Evolutionary conservation across 768 basidiomycete genomes (phyloP), one percentile per base, ranked within the genome.

Genomic region (Pisolithus sp.): DNA sequence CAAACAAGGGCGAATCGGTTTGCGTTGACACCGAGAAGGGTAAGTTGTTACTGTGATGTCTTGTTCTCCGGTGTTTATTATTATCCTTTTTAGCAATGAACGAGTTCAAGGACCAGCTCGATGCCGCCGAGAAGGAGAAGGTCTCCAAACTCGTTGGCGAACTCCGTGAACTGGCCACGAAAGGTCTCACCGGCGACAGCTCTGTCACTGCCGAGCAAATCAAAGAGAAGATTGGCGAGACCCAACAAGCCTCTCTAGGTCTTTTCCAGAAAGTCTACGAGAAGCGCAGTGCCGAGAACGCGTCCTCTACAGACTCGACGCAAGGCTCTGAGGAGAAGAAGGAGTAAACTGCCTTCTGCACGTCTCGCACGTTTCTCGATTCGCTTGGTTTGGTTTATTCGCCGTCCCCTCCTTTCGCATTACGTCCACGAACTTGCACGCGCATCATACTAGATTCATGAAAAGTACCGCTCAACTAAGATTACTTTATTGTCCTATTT

Each of bases 201-300:
- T 80, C 79, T 37, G 72, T 96, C 60, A 89, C 85, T 51, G 82
- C 93, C 34, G 94, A 97, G 38, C 67, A 76, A 51, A 93, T 99
- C 74, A 86, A 90, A 64, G 86, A 88, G 68, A 93, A 93, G 81
- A 86, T 95, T 63, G 83, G 78, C 68, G 92, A 93, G 74, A 92
- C 93, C 5, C 95, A 98, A 65, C 85, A 89, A 62, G 95, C 94
- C 15, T 94, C 92, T 17, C 82, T 98, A 36, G 89, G 90, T 53
- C 85, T 98, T 53, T 98, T 98, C 94, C 89, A 95, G 72, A 95
- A 93, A 85, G 83, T 91, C 13, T 93, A 94, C 67, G 91, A 93
- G 79, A 95, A 95, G 81, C 82, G 86, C 52, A 82, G 80, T 59
- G 85, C 87, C 26, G 89, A 91, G 71, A 79, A 77, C 57, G 73